Conservation (phyloP, 2,329 filamentous ascomycete species). For the Diaporthe capsici region DNA sequence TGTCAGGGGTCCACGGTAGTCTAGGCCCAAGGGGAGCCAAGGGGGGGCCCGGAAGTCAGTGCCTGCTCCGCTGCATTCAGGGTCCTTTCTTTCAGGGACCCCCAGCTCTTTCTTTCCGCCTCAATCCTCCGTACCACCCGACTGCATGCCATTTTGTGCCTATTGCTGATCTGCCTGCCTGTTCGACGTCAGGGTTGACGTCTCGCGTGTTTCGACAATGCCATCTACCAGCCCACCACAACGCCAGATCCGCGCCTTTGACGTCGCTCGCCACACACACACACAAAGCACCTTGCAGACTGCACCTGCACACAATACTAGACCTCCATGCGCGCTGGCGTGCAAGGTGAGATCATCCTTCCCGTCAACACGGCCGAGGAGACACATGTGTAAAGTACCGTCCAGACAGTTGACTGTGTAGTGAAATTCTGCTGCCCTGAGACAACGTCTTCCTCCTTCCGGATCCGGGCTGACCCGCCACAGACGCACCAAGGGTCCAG, state of each 20-base stretch:
- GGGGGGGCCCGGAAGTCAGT: constrained; percentile 19
- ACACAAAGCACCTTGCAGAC: not conserved
- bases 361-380: not conserved
- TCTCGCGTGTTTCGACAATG: constrained; percentile 28
- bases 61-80: constrained; percentile 36
- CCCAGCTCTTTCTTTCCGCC: constrained; percentile 10
- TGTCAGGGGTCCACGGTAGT: constrained; percentile 25
- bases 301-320: not conserved
- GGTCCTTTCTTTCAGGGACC: constrained; percentile 22
- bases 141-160: not conserved
- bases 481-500: constrained; percentile 35
- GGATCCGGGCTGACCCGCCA: constrained; percentile 28
- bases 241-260: constrained; percentile 21
- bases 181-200: constrained; percentile 35
- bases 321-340: constrained; percentile 13
- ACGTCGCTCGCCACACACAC: constrained; percentile 35
- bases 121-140: constrained; percentile 7
- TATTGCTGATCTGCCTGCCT: constrained; percentile 7
- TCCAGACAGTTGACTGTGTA: not conserved
- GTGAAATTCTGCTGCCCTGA: too few species aligned
- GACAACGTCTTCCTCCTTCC: constrained; percentile 1
- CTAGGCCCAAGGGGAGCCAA: constrained; percentile 22
- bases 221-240: constrained; percentile 11
- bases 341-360: constrained; percentile 7
- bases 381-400: not conserved